Base-by-base conservation (phyloP, 768 basidiomycete genomes). In the Boletus bicolor region DNA sequence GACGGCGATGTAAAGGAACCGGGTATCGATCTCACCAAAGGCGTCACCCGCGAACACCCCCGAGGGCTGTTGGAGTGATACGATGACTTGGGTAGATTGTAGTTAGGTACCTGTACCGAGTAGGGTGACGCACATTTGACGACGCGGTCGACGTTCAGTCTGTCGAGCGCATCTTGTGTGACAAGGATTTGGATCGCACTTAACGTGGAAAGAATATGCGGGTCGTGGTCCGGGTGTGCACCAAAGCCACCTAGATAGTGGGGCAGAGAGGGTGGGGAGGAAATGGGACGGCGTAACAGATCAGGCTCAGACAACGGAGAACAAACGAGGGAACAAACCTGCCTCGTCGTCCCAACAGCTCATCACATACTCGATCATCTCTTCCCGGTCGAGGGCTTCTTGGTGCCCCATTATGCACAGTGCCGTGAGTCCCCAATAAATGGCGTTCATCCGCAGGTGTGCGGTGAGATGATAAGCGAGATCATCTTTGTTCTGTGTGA, bases 361-460 rank as follows among this genome's bases (percentile, higher is more conserved):
- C 85, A 94, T 82, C 49, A 98, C 93, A 68, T 91, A 98, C 3
- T 79, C 79, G 32, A 98, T 81, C 81, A 91, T 91, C 59, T 92
- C 93, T 26, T 92, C 84, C 39, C 86, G 75, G 61, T 89, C 81
- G 49, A 99, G 75, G 0, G 92, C 92, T 47, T 94, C 88, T 52
- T 83, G 76, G 44, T 80, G 81, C 1, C 80, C 82, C 86, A 98
- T 89, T 44, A 93, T 77, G 37, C 81, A 89, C 3, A 96, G 75
- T 0, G 97, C 93, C 0, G 89, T 93, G 39, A 94, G 76, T 8
- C 93, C 97, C 97, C 97, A 99, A 72, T 97, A 99, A 8, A 98
- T 78, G 2, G 94, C 96, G 70, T 98, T 98, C 73, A 99, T 77
- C 7, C 96, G 89, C 7, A 98, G 81, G 72, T 99, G 97, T 12